Conservation (phyloP, 805 yeast species). For the Priceomyces fermenticarens region DNA sequence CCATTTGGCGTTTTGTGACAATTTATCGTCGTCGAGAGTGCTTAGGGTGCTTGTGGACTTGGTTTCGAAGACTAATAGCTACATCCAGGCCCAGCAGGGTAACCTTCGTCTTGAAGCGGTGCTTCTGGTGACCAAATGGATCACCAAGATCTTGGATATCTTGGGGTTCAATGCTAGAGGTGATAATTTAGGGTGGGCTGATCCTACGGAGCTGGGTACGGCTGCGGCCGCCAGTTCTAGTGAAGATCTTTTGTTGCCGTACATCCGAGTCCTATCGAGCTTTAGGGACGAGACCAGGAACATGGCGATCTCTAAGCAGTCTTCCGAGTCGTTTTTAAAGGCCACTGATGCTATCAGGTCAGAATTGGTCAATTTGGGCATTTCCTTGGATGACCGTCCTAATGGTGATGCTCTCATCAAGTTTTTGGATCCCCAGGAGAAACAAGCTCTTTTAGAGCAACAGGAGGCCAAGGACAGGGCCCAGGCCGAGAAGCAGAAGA, state of each 20-base stretch:
- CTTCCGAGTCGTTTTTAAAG: slow-evolving; percentile 51
- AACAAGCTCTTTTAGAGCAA: slow-evolving; percentile 56
- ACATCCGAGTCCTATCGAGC: slow-evolving; percentile 67
- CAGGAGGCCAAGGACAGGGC: slow-evolving; percentile 61
- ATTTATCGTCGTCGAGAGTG: slow-evolving; percentile 75
- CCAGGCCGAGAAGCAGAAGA: slow-evolving; percentile 57
- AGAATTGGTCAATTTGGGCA: slow-evolving; percentile 71
- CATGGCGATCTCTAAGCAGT: slow-evolving; percentile 59
- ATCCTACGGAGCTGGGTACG: slow-evolving; percentile 17
- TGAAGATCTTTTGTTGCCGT: slow-evolving; percentile 80
- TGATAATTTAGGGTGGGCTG: slow-evolving; percentile 82
- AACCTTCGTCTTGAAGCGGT: slow-evolving; percentile 65
- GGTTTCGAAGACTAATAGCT: slow-evolving; percentile 68
- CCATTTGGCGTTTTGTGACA: slow-evolving; percentile 83
- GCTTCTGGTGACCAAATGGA: slow-evolving; percentile 59
- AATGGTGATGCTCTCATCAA: slow-evolving; percentile 82
- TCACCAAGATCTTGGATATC: slow-evolving; percentile 65
- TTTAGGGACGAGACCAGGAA: slow-evolving; percentile 82
- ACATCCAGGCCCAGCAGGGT: slow-evolving; percentile 48
- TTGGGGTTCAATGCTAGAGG: slow-evolving; percentile 73
- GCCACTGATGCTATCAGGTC: slow-evolving; percentile 72
- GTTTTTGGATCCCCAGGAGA: slow-evolving; percentile 69
- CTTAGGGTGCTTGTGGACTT: slow-evolving; percentile 64
- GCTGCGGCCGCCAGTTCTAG: slow-evolving; percentile 13
- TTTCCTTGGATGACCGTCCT: slow-evolving; percentile 84